These are phyloP conservation scores for Apodospora peruviana DNA, from an alignment of 495 filamentous ascomycete species.

Conservation along the genomic window DNA sequence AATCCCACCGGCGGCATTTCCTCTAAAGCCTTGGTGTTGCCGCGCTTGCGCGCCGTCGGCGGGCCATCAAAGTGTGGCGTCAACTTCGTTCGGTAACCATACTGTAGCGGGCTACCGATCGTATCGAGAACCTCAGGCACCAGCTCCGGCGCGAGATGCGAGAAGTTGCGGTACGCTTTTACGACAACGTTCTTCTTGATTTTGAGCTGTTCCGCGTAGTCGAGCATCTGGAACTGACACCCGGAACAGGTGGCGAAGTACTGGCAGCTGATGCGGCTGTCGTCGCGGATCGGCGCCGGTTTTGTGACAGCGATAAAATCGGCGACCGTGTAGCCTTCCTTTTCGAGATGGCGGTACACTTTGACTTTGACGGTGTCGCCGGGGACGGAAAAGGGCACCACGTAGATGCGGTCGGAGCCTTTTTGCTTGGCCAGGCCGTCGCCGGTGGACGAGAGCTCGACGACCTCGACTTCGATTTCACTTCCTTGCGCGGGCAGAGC, in stretches of 20 bases:
- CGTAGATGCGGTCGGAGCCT: constrained; percentile 67
- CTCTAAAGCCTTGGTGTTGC: constrained; percentile 35
- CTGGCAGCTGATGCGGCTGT: constrained; percentile 66
- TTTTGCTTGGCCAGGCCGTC: constrained; percentile 71
- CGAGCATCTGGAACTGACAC: constrained; percentile 96
- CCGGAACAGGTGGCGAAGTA: constrained; percentile 88
- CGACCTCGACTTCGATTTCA: constrained; percentile 73
- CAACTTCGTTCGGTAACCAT: constrained; percentile 91
- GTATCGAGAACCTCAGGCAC: constrained; percentile 76
- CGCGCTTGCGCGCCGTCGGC: constrained; percentile 31
- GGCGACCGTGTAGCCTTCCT: constrained; percentile 59
- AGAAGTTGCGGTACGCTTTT: constrained; percentile 90
- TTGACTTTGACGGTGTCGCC: constrained; percentile 78
- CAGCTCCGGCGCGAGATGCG: constrained; percentile 65
- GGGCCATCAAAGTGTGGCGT: constrained; percentile 91
- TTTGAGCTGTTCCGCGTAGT: constrained; percentile 76
- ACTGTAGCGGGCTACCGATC: constrained; percentile 82
- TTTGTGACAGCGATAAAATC: constrained; percentile 75
- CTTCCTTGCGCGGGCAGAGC: constrained; percentile 61
- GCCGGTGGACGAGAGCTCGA: constrained; percentile 79
- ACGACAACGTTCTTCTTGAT: constrained; percentile 84
- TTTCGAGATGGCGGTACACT: constrained; percentile 60
- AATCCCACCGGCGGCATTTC: constrained; percentile 83
- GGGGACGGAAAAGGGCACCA: constrained; percentile 79
- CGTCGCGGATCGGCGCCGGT: constrained; percentile 71